A percentile compares a stretch with the other conserved stretches of the same genome.
These are phyloP conservation scores for Cytospora piceicola DNA, from an alignment of 2,329 filamentous ascomycete species.

Conservation along the genomic window DNA sequence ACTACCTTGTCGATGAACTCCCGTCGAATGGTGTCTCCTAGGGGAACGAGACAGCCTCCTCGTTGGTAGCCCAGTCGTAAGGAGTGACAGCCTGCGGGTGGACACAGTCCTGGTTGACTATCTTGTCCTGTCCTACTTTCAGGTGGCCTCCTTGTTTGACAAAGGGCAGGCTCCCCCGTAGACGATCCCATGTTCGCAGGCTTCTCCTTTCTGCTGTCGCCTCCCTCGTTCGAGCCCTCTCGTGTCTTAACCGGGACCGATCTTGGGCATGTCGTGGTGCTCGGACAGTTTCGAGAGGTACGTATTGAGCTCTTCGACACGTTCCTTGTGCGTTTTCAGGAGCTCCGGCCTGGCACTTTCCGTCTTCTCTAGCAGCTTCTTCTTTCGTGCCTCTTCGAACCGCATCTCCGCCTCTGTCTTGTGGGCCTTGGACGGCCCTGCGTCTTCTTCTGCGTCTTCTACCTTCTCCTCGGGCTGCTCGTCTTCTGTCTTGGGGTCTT, in stretches of 20 bases:
- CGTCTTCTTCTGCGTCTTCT: conserved; percentile 40
- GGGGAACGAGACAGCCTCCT: background rate
- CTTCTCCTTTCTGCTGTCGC: background rate
- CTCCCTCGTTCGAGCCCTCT: background rate
- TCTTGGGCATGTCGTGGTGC: conserved; percentile 93
- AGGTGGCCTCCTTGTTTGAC: background rate
- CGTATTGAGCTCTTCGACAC: conserved; percentile 92
- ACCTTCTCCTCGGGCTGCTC: conserved; percentile 32
- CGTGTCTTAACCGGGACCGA: conserved; percentile 57
- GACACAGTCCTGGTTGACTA: background rate
- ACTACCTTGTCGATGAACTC: background rate
- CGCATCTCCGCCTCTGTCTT: conserved; percentile 87
- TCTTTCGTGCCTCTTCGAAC: conserved; percentile 79
- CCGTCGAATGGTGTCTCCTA: background rate
- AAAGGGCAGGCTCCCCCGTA: background rate
- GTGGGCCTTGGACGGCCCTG: conserved; percentile 38
- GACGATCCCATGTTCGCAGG: background rate
- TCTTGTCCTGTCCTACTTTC: background rate
- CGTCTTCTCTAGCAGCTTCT: conserved; percentile 79
- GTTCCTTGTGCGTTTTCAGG: conserved; percentile 94
- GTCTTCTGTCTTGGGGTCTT: conserved; percentile 44
- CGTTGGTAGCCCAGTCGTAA: background rate
- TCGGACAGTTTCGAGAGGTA: conserved; percentile 92
- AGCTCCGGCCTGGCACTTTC: conserved; percentile 71
- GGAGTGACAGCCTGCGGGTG: no score